phyloP scores from a whole-genome alignment of 768 basidiomycete genomes.

The Hericium coralloides region DNA sequence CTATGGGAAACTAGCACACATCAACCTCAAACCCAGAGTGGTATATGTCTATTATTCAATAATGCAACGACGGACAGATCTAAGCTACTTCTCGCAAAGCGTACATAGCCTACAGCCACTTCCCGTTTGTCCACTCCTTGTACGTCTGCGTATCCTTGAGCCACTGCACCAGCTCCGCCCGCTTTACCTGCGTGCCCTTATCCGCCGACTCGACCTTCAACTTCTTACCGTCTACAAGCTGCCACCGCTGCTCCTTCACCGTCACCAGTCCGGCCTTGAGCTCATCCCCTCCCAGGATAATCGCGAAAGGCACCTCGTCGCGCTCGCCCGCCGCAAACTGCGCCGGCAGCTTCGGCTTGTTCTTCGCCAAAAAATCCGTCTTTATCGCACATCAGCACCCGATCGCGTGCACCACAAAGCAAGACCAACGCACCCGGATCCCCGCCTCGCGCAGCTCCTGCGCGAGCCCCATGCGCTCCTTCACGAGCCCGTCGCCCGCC shows the following conservation, averaged over 20 bases:
- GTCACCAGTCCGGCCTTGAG: slow-evolving; percentile 74
- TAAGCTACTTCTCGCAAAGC: background rate
- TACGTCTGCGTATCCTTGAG: slow-evolving; percentile 22
- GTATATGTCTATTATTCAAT: too few relatives aligned
- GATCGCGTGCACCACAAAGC: background rate
- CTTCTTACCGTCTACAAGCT: slow-evolving; percentile 65
- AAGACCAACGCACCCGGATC: slow-evolving; percentile 55
- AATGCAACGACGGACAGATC: too few relatives aligned
- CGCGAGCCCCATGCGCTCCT: slow-evolving; percentile 76
- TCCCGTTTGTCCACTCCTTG: slow-evolving; percentile 25
- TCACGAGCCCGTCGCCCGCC: slow-evolving; percentile 80
- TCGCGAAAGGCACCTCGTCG: slow-evolving; percentile 88
- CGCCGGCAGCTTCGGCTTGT: slow-evolving; percentile 76
- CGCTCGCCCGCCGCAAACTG: slow-evolving; percentile 89
- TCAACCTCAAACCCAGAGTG: too few relatives aligned
- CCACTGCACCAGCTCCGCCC: slow-evolving; percentile 25
- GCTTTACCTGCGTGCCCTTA: slow-evolving; percentile 36
- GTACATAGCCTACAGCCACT: background rate
- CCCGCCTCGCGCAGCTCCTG: slow-evolving; percentile 77
- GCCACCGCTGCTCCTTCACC: slow-evolving; percentile 89
- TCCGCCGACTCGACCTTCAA: slow-evolving; percentile 41
- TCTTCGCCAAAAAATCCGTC: slow-evolving; percentile 91
- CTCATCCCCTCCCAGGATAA: slow-evolving; percentile 87
- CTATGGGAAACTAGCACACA: too few relatives aligned
- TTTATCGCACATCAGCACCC: slow-evolving; percentile 22